A percentile compares a stretch with the other conserved stretches of the same genome.
phyloP scores from a whole-genome alignment of 1,284 basidiomycete genomes.

The Rhizoctonia solani region DNA sequence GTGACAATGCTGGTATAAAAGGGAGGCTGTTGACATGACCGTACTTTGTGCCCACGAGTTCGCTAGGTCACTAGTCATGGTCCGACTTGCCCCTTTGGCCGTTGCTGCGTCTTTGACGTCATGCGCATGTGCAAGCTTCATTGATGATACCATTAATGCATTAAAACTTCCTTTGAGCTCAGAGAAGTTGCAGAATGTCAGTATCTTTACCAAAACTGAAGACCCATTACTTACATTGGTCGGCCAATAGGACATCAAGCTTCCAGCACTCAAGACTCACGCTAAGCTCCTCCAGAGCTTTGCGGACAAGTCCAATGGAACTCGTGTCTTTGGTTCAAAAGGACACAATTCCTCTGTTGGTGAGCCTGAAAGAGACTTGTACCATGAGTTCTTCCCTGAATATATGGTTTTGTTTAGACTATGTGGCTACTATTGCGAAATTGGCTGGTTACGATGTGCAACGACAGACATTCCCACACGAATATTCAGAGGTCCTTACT shows the following conservation, averaged over 20 bases:
- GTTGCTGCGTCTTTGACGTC: constrained; percentile 1
- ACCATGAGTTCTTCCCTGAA: neutral
- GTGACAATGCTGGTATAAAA: neutral
- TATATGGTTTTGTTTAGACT: constrained; percentile 5
- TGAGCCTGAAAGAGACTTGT: neutral
- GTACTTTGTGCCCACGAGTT: neutral
- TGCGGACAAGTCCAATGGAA: constrained; percentile 28
- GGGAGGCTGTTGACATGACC: neutral
- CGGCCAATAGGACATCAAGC: constrained; percentile 12
- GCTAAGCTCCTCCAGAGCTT: constrained; percentile 23
- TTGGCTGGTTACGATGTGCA: constrained; percentile 22
- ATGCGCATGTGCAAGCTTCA: neutral
- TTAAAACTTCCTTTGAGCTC: constrained; percentile 15
- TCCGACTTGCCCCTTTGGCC: constrained; percentile 9
- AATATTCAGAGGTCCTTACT: constrained; percentile 5
- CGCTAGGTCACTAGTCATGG: neutral
- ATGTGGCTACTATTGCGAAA: constrained; percentile 27
- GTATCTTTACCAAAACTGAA: neutral
- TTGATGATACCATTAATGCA: neutral
- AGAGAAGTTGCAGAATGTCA: constrained; percentile 23
- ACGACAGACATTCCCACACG: constrained; percentile 24
- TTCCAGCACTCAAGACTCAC: constrained; percentile 18
- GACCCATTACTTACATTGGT: neutral
- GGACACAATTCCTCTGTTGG: constrained; percentile 30
- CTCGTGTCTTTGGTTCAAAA: constrained; percentile 26